Evolutionary conservation across 192 early-diverging fungal species (phyloP), one percentile per base, ranked within the genome.

Genomic region (Polychytrium aggregatum): DNA sequence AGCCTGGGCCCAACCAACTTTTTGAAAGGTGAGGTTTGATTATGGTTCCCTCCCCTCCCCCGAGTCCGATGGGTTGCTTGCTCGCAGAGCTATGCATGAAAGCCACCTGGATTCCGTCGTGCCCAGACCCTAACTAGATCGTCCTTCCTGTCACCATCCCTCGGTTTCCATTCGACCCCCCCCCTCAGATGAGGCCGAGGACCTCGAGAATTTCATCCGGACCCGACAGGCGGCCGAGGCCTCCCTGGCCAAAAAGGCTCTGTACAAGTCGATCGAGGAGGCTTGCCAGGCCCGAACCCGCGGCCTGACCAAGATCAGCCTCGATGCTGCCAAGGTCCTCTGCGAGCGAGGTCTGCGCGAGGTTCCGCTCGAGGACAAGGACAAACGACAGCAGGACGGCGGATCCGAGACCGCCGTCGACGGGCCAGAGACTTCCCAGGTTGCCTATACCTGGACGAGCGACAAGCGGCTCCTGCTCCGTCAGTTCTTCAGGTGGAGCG

Each of bases 321-420:
- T 63, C 17, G 50, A 63, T 0, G 66, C 66, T 22, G 57, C 60
- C 14, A 44, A 54, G 41, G 5, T 48, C 20, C 37, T 68, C 5
- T 63, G 60, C 41, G 46, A 63, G 37, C 60, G 66, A 5, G 66
- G 66, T 11, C 14, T 63, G 36, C n/a, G n/a, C n/a, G n/a, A n/a
- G n/a, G n/a, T n/a, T n/a, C n/a, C n/a, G n/a, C n/a, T n/a, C n/a
- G n/a, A n/a, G n/a, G n/a, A n/a, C n/a, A n/a, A n/a, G n/a, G n/a
- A n/a, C n/a, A n/a, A n/a, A n/a, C n/a, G n/a, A n/a, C n/a, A n/a
- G n/a, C n/a, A n/a, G n/a, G n/a, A n/a, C n/a, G n/a, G n/a, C n/a
- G n/a, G n/a, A n/a, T n/a, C n/a, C n/a, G n/a, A n/a, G n/a, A n/a
- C n/a, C n/a, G n/a, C n/a, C n/a, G n/a, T n/a, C n/a, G n/a, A n/a